phyloP scores from a whole-genome alignment of 2,329 filamentous ascomycete species.

The Aspergillus jensenii region DNA sequence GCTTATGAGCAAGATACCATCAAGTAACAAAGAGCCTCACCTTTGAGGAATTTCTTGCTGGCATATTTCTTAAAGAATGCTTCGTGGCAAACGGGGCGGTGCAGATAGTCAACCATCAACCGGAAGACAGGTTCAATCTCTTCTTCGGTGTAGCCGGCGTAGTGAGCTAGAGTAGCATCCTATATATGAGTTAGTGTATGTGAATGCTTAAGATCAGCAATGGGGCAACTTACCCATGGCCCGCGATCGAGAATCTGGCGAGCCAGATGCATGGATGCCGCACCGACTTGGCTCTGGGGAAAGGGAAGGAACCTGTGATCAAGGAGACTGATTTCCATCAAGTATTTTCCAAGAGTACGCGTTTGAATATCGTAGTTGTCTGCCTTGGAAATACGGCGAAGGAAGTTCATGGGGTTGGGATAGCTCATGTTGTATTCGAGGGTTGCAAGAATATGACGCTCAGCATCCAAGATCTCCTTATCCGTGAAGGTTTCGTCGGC shows the following conservation, averaged over 20 bases:
- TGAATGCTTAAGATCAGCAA: neutral
- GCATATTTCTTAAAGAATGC: slow-evolving; percentile 99
- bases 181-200: slow-evolving; percentile 37
- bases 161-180: slow-evolving; percentile 84
- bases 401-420: slow-evolving; percentile 99
- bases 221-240: slow-evolving; percentile 70
- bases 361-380: slow-evolving; percentile 99
- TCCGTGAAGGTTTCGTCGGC: slow-evolving; percentile 96
- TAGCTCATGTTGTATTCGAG: slow-evolving; percentile 98
- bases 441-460: slow-evolving; percentile 86
- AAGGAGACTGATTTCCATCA: slow-evolving; percentile 94
- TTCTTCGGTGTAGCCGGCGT: slow-evolving; percentile 88
- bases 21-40: slow-evolving; percentile 54
- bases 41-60: slow-evolving; percentile 98
- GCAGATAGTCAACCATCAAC: slow-evolving; percentile 95
- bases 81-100: slow-evolving; percentile 85
- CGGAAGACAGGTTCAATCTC: slow-evolving; percentile 90
- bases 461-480: slow-evolving; percentile 93
- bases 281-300: slow-evolving; percentile 85
- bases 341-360: slow-evolving; percentile 93
- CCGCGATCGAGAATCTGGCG: slow-evolving; percentile 88
- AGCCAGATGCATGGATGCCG: slow-evolving; percentile 91
- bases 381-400: slow-evolving; percentile 96
- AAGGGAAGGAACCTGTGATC: slow-evolving; percentile 92
- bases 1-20: neutral